Evolutionary conservation across 768 basidiomycete genomes (phyloP).

Genomic region (Suillus occidentalis): DNA sequence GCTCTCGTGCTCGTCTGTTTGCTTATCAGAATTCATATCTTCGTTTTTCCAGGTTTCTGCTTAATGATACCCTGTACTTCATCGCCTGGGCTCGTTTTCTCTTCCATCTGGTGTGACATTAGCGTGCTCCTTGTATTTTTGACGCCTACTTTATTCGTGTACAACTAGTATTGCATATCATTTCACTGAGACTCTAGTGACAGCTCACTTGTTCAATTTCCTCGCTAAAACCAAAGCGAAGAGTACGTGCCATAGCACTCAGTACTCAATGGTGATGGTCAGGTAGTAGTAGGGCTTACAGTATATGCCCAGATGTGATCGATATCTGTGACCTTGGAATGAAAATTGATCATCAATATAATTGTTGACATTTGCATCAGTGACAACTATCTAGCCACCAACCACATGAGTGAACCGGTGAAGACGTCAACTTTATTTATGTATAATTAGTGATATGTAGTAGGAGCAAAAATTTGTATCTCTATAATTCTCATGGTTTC

Average conservation of each 20-base stretch:
- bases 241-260: not conserved
- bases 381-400: too few species aligned
- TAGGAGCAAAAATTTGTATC: too few species aligned
- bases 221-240: not conserved
- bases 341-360: not conserved
- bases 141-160: conserved; percentile 8
- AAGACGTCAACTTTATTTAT: too few species aligned
- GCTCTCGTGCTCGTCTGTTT: not conserved
- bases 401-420: too few species aligned
- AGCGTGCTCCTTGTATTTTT: conserved; percentile 6
- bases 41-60: not conserved
- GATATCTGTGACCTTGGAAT: not conserved
- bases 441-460: too few species aligned
- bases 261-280: not conserved
- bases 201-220: not conserved
- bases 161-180: conserved; percentile 7
- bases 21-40: not conserved
- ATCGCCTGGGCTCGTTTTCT: not conserved
- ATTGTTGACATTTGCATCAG: not conserved
- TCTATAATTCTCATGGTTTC: too few species aligned
- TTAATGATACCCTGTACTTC: not conserved
- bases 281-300: not conserved
- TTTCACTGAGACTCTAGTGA: not conserved
- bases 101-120: not conserved
- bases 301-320: not conserved